Evolutionary conservation across 139 green algal genomes (phyloP), one percentile per base, ranked within the genome.

Genomic region (Chlamydomonas asymmetrica): DNA sequence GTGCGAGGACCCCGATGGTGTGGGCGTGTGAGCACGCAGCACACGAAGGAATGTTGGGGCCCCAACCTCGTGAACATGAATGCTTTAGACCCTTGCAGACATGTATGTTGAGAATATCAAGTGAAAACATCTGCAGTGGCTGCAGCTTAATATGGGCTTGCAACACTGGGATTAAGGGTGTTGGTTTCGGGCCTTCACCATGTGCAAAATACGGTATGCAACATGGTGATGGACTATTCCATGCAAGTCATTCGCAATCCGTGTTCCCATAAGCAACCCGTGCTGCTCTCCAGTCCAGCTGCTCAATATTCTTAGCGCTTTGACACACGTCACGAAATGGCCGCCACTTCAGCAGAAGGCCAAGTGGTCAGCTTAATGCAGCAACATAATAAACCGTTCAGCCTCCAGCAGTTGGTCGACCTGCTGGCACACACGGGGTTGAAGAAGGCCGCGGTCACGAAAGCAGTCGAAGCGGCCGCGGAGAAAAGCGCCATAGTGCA

Each of bases 371-470:
- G 59, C 4, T 70, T 77, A 9, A 43, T 69, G 8, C 3, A 18
- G 0, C 59, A 77, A 1, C 43, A 69, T 1, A 77, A 77, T 23
- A 37, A 34, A 16, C 71, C 71, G 7, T 77, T 70, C 7, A 43
- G 71, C 0, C 71, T 77, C 1, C 71, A 77, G 34, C 71, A 77
- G 31, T 34, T 77, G 2, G 71, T 69, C 4, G 71, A 77, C 57
- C 57, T 77, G 6, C 59, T 41, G 4, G 41, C 41, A 13, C 68
- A 57, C 1, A 73, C n/a, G 13, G 73, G 73, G 4, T 20, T 80
- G 7, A 80, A 80, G 20, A 80, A 80, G 52, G 73, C 63, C 7
- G 59, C 69, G 7, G 65, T 80, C 38, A 68, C 49, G 7, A 80
- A 80, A 32, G 73, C 73, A 27, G 63, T 80, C n/a, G 73, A 80